Percentiles rank a stretch among this genome's conserved stretches.
Evolutionary conservation across 2,329 filamentous ascomycete species (phyloP).

Genomic region (Grosmannia serpens): DNA sequence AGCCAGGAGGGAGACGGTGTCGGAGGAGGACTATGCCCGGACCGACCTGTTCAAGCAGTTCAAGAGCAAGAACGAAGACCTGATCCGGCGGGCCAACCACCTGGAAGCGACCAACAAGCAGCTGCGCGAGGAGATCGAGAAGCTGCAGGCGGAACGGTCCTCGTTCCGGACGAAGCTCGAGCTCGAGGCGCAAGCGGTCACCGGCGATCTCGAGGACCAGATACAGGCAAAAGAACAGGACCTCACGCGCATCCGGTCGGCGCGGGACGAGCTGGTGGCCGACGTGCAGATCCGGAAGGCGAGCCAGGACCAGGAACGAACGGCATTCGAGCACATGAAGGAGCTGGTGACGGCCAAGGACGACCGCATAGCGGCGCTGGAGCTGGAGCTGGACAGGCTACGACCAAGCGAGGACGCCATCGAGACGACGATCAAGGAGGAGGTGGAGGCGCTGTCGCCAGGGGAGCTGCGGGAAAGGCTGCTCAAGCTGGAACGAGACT

Average conservation of each 20-base stretch:
- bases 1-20: conserved; percentile 55
- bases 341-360: conserved; percentile 72
- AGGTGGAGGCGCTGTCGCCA: conserved; percentile 46
- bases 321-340: conserved; percentile 60
- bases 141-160: conserved; percentile 73
- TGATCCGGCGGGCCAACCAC: conserved; percentile 84
- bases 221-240: conserved; percentile 73
- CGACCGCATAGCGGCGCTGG: conserved; percentile 67
- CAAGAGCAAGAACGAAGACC: conserved; percentile 81
- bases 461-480: conserved; percentile 68
- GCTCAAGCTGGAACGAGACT: conserved; percentile 65
- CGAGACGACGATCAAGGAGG: conserved; percentile 31
- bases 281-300: conserved; percentile 72
- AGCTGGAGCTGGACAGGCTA: conserved; percentile 70
- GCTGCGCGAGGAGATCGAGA: conserved; percentile 74
- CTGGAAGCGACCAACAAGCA: conserved; percentile 81
- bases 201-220: conserved; percentile 71
- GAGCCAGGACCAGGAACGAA: conserved; percentile 63
- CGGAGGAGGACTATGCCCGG: conserved; percentile 87
- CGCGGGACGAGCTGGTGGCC: conserved; percentile 74
- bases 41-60: conserved; percentile 91
- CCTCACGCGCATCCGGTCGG: conserved; percentile 71
- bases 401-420: conserved; percentile 34
- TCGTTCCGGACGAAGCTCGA: conserved; percentile 72
- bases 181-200: conserved; percentile 60